These are phyloP conservation scores for Aspergillus nidulans DNA, from an alignment of 495 filamentous ascomycete genomes.

Conservation along the genomic window DNA sequence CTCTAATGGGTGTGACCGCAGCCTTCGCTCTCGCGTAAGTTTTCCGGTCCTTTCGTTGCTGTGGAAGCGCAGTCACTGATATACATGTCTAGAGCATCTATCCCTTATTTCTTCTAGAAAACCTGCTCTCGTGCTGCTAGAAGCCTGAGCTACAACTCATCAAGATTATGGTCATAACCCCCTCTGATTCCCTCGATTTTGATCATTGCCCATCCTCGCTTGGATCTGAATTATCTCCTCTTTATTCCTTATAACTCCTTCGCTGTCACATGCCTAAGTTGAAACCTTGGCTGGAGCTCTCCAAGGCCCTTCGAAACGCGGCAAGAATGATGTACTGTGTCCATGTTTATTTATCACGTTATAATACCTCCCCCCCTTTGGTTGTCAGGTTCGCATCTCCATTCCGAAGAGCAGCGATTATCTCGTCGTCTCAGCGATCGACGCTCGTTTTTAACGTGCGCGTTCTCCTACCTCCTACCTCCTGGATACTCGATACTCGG, in stretches of 20 bases:
- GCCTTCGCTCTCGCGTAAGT: constrained; percentile 87
- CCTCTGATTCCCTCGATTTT: constrained; percentile 2
- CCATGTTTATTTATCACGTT: constrained; percentile 12
- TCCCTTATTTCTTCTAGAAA: constrained; percentile 45
- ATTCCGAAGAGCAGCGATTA: background rate
- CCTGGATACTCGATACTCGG: constrained; percentile 28
- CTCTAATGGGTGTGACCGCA: constrained; percentile 77
- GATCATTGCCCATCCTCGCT: background rate
- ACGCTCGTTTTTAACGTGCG: constrained; percentile 15
- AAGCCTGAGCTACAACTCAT: background rate
- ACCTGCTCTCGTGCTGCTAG: background rate
- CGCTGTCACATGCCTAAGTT: constrained; percentile 6
- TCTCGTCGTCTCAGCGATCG: constrained; percentile 18
- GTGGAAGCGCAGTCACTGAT: constrained; percentile 5
- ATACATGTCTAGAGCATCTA: constrained; percentile 34
- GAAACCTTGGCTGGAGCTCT: constrained; percentile 2
- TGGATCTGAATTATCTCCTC: background rate
- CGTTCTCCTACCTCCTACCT: constrained; percentile 14
- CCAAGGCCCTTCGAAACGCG: constrained; percentile 7
- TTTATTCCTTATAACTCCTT: background rate
- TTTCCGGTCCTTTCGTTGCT: background rate
- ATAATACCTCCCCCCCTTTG: constrained; percentile 18
- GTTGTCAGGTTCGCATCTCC: constrained; percentile 12
- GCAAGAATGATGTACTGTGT: constrained; percentile 23
- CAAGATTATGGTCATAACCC: background rate